These are phyloP conservation scores for Didymella glomerata DNA, from an alignment of 2,329 filamentous ascomycete species.

Conservation along the genomic window DNA sequence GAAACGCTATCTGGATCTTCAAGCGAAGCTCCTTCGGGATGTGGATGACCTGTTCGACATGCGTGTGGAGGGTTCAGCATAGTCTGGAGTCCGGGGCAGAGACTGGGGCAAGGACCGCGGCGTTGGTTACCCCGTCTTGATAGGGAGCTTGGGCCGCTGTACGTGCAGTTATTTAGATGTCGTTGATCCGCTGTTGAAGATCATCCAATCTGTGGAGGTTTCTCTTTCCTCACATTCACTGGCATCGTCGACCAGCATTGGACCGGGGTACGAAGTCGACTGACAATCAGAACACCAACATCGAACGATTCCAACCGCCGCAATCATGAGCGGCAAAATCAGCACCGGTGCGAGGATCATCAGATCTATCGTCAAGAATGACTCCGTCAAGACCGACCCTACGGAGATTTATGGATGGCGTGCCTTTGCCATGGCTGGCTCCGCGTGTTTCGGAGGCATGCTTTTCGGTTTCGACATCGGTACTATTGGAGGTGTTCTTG, in stretches of 20 bases:
- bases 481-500: slow-evolving; percentile 73
- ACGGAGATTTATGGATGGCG: slow-evolving; percentile 75
- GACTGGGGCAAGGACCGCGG: slow-evolving; percentile 29
- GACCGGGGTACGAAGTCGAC: slow-evolving; percentile 12
- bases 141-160: slow-evolving; percentile 34
- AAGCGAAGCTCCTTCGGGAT: slow-evolving; percentile 16
- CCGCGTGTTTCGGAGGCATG: slow-evolving; percentile 74
- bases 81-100: slow-evolving; percentile 24
- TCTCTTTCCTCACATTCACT: slow-evolving; percentile 24
- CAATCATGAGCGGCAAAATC: slow-evolving; percentile 19
- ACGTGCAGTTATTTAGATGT: slow-evolving; percentile 39
- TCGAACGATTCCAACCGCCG: slow-evolving; percentile 3
- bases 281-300: slow-evolving; percentile 1
- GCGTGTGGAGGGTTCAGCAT: slow-evolving; percentile 26
- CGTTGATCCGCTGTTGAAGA: slow-evolving; percentile 16
- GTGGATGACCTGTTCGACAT: slow-evolving; percentile 17
- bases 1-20: slow-evolving; percentile 18
- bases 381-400: slow-evolving; percentile 74
- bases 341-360: slow-evolving; percentile 55
- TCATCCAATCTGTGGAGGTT: slow-evolving; percentile 34
- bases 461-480: slow-evolving; percentile 73
- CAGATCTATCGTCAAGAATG: slow-evolving; percentile 69
- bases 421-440: slow-evolving; percentile 69
- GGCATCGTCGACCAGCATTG: slow-evolving; percentile 21
- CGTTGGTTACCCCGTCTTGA: slow-evolving; percentile 36